Base-by-base conservation (phyloP, 495 filamentous ascomycete genomes). In the Hypoxylon rickii region DNA sequence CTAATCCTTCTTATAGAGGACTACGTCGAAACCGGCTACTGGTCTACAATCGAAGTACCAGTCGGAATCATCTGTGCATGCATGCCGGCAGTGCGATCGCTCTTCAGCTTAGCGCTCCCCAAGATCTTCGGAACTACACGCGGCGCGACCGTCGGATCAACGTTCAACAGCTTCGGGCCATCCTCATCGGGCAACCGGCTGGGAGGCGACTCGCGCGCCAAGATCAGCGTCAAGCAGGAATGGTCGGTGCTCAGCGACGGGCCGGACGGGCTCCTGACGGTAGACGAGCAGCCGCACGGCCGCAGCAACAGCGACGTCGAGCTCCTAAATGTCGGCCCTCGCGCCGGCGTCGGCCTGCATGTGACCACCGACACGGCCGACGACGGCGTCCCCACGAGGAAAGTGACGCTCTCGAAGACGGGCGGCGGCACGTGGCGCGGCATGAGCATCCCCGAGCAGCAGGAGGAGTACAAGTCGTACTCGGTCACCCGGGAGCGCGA, bases 11-110 rank as follows among this genome's bases (percentile, higher is more conserved):
- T 5, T 21, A 16, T 20, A 63, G 59, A 67, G 72, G 70, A 75
- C 38, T 70, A 73, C 15, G 69, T 71, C 26, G 60, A 75, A 5
- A 49, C 70, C 8, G 74, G 73, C 57, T 63, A 69, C 24, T 76
- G 72, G 68, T 75, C 72, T 0, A 68, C 73, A 12, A 59, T 77
- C 41, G 74, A 77, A 58, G 71, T 73, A 1, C 66, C 75, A 3
- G 49, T 77, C 13, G 70, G 72, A 1, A 66, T 77, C 31, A 71
- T 73, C 20, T 69, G 70, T 39, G 72, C 69, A 5, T 75, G 71
- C 40, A 65, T 77, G 41, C 74, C 74, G 7, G 65, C 63, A 15
- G 51, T 74, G 3, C 68, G 71, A 40, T 65, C 69, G 2, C 58
- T 77, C 42, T 53, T 71, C 42, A 64, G 50, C 37, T 38, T 61